Evolutionary conservation across 768 basidiomycete species (phyloP), one percentile per base, ranked within the genome.

Genomic region (Lepiota subincarnata): DNA sequence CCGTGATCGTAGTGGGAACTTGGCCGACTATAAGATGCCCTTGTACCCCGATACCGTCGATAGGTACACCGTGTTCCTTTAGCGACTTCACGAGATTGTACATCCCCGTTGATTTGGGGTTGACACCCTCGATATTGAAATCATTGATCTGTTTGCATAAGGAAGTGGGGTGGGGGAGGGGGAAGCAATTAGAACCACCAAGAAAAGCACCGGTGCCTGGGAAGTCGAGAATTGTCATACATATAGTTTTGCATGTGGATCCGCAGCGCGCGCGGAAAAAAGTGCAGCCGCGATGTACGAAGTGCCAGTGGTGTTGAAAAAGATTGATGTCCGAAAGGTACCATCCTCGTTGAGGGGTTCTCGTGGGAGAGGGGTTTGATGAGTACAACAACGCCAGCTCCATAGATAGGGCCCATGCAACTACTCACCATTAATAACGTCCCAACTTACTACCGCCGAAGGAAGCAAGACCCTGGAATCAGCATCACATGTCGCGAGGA

Each of bases 281-380:
- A 84, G 71, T 19, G 82, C 82, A 37, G 74, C 70, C 13, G 68
- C 62, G 48, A 84, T 73, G 65, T 73, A 83, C 14, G 64, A 61
- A 6, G 72, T 66, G 16, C 75, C 75, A 26, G 76, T 70, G 4
- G 74, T 75, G 58, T 73, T 73, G 67, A 70, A 81, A 69, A 82
- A 84, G n/a, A 84, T 72, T 50, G 73, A 67, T n/a, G 65, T 48
- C 40, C 82, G 76, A 67, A 69, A 80, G 12, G 80, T 82, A 19
- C 83, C 82, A 57, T 83, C 73, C 34, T 83, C 83, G 57, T 82
- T 79, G 69, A 83, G 80, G 14, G 78, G 73, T 64, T 82, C 73
- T 74, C 53, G 19, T 10, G 22, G 19, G 24, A 22, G 14, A 19
- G 34, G 24, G n/a, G n/a, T n/a, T 24, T 24, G 24, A 24, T 19